These are phyloP conservation scores for Suaeda aralocaspica DNA, from an alignment of 148 eudicot species.

Conservation along the genomic window DNA sequence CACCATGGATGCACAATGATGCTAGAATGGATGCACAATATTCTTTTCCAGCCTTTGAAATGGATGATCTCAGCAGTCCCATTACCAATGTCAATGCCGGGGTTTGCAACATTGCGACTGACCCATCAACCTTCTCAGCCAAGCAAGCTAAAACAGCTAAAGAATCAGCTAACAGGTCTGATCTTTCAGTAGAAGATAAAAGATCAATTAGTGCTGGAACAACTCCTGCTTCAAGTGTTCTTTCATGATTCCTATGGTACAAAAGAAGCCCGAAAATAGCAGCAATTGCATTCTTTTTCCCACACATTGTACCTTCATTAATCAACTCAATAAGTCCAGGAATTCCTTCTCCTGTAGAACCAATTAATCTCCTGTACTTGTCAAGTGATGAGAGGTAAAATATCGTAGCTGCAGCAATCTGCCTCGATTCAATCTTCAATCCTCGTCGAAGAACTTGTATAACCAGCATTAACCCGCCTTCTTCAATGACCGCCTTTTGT, in stretches of 20 bases:
- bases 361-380: constrained; percentile 52
- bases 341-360: constrained; percentile 39
- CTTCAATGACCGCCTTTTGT: constrained; percentile 53
- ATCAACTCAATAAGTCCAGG: constrained; percentile 51
- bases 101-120: constrained; percentile 34
- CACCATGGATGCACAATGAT: constrained; percentile 45
- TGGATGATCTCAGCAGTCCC: constrained; percentile 30
- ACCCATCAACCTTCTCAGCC: constrained; percentile 55
- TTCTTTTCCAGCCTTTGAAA: constrained; percentile 50
- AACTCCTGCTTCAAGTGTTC: constrained; percentile 42
- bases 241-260: constrained; percentile 42
- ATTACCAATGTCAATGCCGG: constrained; percentile 28
- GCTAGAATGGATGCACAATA: constrained; percentile 57
- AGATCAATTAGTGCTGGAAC: constrained; percentile 43
- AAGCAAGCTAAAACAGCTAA: constrained; percentile 52
- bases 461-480: constrained; percentile 51
- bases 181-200: constrained; percentile 32
- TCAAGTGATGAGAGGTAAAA: constrained; percentile 61
- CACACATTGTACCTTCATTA: constrained; percentile 48
- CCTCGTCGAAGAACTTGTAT: constrained; percentile 44
- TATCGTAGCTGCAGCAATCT: constrained; percentile 67
- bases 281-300: constrained; percentile 67
- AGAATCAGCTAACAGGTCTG: constrained; percentile 49
- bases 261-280: constrained; percentile 56
- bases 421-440: constrained; percentile 44